These are phyloP conservation scores for Naganishia albida DNA, from an alignment of 1,284 basidiomycete genomes.

Conservation along the genomic window DNA sequence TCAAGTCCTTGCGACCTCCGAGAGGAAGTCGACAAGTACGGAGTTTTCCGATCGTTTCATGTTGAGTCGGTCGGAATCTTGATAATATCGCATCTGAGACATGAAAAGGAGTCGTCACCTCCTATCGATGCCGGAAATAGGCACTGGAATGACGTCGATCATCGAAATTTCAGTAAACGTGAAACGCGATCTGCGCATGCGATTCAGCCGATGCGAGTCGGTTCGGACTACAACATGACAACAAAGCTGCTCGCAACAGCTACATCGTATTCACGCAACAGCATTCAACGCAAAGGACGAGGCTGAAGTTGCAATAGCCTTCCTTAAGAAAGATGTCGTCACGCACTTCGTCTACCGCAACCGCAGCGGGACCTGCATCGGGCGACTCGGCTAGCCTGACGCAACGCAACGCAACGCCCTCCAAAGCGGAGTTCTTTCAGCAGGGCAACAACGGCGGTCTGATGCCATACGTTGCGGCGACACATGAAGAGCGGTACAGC, in stretches of 20 bases:
- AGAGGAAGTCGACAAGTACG: no score
- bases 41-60: constrained; percentile 18
- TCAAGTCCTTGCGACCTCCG: not conserved
- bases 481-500: constrained; percentile 17
- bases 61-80: constrained; percentile 5
- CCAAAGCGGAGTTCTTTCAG: constrained; percentile 16
- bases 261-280: no score
- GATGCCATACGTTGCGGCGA: constrained; percentile 13
- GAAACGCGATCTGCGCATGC: no score
- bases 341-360: not conserved
- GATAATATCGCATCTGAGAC: not conserved
- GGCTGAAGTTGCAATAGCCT: no score
- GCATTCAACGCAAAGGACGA: no score
- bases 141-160: constrained; percentile 16
- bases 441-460: constrained; percentile 12
- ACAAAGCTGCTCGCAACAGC: no score
- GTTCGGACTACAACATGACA: no score
- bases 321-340: no score
- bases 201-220: no score
- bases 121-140: constrained; percentile 5
- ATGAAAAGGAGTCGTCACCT: no score
- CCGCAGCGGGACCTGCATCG: not conserved
- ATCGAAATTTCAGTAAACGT: no score
- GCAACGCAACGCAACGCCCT: constrained; percentile 3
- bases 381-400: constrained; percentile 7